Evolutionary conservation across 176 grass and related monocot genomes (phyloP).

Genomic region (bread wheat (Triticum aestivum)): IWGSC_CS_RefSeq_v2.1 NC_057809.1:622013165-622013664

Average conservation of each 20-base stretch:
- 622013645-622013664: not conserved
- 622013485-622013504: not conserved
- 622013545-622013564: not conserved
- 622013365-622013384: slow-evolving; percentile 94
- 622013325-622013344: slow-evolving; percentile 94
- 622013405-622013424: slow-evolving; percentile 22
- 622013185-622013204: too few relatives aligned
- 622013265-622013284: not conserved
- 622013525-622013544: not conserved
- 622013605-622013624: slow-evolving; percentile 15
- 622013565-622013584: not conserved
- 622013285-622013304: slow-evolving; percentile 15
- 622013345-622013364: slow-evolving; percentile 95
- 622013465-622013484: not conserved
- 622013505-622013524: slow-evolving; percentile 9
- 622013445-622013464: not conserved
- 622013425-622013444: not conserved
- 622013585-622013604: not conserved
- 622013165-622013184: too few relatives aligned
- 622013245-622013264: not conserved
- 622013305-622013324: slow-evolving; percentile 99
- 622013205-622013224: not conserved
- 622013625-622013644: not conserved
- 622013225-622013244: not conserved
- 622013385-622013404: slow-evolving; percentile 85